These are phyloP conservation scores for Penicillium sp. DNA, from an alignment of 2,329 filamentous ascomycete genomes.

Conservation along the genomic window DNA sequence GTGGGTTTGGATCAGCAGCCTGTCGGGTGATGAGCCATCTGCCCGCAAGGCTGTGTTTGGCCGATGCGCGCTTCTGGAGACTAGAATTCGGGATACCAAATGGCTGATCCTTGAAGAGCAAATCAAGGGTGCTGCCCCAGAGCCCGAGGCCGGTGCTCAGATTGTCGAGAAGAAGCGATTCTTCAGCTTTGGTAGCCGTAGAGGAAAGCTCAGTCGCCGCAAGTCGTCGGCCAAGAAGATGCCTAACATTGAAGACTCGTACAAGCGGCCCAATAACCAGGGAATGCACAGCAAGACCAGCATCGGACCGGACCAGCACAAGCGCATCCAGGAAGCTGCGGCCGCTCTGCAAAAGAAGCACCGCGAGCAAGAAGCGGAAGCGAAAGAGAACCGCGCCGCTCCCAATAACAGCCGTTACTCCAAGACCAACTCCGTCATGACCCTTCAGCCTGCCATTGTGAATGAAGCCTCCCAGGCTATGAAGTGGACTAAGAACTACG, in stretches of 20 bases:
- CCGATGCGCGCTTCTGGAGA: constrained; percentile 88
- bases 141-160: constrained; percentile 80
- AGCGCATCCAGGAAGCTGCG: constrained; percentile 87
- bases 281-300: constrained; percentile 72
- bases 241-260: constrained; percentile 51
- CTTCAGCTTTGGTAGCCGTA: constrained; percentile 77
- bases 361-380: constrained; percentile 56
- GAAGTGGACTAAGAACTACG: constrained; percentile 96
- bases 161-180: constrained; percentile 95
- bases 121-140: constrained; percentile 85
- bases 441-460: constrained; percentile 78
- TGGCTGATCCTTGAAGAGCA: constrained; percentile 98
- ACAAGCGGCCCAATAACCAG: constrained; percentile 50
- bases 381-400: constrained; percentile 52
- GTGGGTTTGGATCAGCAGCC: constrained; percentile 99
- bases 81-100: constrained; percentile 72
- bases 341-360: constrained; percentile 75
- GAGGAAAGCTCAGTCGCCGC: constrained; percentile 65
- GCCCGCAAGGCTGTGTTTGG: constrained; percentile 91
- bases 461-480: constrained; percentile 88
- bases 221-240: constrained; percentile 68
- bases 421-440: constrained; percentile 89
- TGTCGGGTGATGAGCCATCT: constrained; percentile 83
- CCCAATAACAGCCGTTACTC: constrained; percentile 57
- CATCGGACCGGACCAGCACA: constrained; percentile 87